Evolutionary conservation across 2,329 filamentous ascomycete species (phyloP), one percentile per base, ranked within the genome.

Genomic region (Penicillium polonicum): DNA sequence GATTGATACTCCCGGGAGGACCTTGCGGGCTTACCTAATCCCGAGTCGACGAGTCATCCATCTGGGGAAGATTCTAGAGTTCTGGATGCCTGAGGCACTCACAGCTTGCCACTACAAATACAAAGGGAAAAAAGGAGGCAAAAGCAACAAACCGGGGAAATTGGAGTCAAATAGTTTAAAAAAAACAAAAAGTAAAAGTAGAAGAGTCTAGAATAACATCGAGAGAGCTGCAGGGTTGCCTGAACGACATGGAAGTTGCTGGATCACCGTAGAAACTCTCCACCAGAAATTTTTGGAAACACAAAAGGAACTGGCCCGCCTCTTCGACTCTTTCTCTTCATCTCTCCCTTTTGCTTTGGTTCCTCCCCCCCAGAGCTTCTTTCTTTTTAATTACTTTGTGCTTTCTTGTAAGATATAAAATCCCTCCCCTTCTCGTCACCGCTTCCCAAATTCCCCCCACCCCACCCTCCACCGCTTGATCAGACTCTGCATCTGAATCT

Each of bases 221-320:
- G 25, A 29, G 38, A 42, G 15, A 23, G 33, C 33, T 44, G 55
- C 35, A 55, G 21, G 55, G 65, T 65, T 67, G 65, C 64, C 63
- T 61, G 60, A 61, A 54, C 60, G 61, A 62, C 62, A 38, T 74
- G 72, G 72, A 75, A 74, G 70, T 70, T 66, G 68, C 71, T 75
- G 72, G 72, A 75, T 72, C 65, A 58, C 60, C 70, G 71, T 75
- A 69, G 72, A 75, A 75, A 63, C 68, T 62, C 65, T 60, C 66
- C 65, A 60, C 66, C 59, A 64, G 65, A 68, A 68, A 65, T 65
- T 69, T 70, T 67, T 64, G 62, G 63, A 65, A 67, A 68, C 66
- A 68, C 71, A 72, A 71, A 67, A 66, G 39, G 57, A 60, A 57
- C 31, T 57, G 52, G 49, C 48, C 66, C 61, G 61, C 64, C 61